phyloP scores from a whole-genome alignment of 257 asterid species.

The Jacaranda mimosifolia region DNA sequence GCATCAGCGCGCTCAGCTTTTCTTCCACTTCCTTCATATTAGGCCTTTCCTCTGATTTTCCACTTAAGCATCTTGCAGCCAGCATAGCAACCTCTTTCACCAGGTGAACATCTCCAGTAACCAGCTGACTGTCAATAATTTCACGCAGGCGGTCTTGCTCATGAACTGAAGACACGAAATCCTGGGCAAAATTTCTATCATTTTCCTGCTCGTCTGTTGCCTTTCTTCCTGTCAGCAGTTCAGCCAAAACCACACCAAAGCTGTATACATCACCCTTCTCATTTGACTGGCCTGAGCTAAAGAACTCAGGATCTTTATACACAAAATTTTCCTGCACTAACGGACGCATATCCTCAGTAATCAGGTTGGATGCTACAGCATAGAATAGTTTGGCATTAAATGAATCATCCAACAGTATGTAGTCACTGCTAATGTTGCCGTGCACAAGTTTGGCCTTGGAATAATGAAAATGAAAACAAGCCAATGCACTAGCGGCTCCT shows the following conservation, averaged over 20 bases:
- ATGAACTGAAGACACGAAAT: neutral
- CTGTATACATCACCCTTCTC: neutral
- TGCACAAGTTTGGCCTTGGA: neutral
- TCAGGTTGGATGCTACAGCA: conserved; percentile 21
- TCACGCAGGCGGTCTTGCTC: neutral
- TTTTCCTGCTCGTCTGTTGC: no score
- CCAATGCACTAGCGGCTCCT: conserved; percentile 27
- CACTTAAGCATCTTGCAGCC: conserved; percentile 15
- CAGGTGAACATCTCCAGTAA: neutral
- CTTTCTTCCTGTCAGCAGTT: conserved; percentile 24
- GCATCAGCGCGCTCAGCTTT: neutral
- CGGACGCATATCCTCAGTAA: neutral
- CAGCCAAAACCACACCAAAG: neutral
- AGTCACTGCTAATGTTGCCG: conserved; percentile 5
- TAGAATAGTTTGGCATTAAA: conserved; percentile 21
- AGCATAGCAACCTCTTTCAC: conserved; percentile 3
- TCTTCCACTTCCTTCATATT: conserved; percentile 19
- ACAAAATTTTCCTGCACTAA: no score
- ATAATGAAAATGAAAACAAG: neutral
- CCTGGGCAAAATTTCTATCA: neutral
- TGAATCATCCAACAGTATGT: neutral
- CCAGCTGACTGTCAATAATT: neutral
- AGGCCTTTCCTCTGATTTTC: conserved; percentile 1
- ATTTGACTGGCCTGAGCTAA: neutral
- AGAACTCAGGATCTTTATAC: no score